Evolutionary conservation across 768 basidiomycete species (phyloP), one percentile per base, ranked within the genome.

Genomic region (Leucosporidium scottii): DNA sequence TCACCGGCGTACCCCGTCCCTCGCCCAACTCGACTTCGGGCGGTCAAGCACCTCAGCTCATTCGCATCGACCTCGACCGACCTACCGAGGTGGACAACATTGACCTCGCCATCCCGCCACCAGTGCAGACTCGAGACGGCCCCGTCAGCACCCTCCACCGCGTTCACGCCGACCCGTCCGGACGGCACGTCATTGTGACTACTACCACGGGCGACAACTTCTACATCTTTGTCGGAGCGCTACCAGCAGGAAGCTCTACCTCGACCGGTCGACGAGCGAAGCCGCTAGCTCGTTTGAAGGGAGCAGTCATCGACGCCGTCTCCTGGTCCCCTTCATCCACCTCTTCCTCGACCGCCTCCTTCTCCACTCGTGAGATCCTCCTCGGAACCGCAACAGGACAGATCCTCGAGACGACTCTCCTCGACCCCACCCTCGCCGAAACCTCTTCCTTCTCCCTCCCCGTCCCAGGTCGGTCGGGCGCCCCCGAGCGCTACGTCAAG

Each of bases 161-260:
- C 75, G 79, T 97, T 61, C 97, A 93, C 79, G 84, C 90, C 76
- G 93, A 98, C 78, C 93, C 93, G 20, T 89, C 92, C 0, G 93
- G 93, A 6, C 83, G 89, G 44, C 96, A 98, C 79, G 84, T 94
- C 59, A 79, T 98, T 51, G 82, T 94, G 62, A 90, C 91, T 0
- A 93, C 92, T 13, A 81, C 81, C 18, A 86, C 91, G 74, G 92
- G 92, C 60, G 93, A 99, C 76, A 93, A 91, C 69, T 97, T 90
- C 86, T 97, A 98, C 76, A 80, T 93, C 5, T 92, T 85, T 75
- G 82, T 84, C 54, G 72, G 68, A 15, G 3, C 62, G 1, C 62
- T 76, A 53, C 72, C 66, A n/a, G 27, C 65, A 65, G 63, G 59
- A n/a, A 48, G 75, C 0, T 62, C 73, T 17, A 70, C 72, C 0